phyloP scores from a whole-genome alignment of 2,329 filamentous ascomycete species.

The Dissoconium aciculare region DNA sequence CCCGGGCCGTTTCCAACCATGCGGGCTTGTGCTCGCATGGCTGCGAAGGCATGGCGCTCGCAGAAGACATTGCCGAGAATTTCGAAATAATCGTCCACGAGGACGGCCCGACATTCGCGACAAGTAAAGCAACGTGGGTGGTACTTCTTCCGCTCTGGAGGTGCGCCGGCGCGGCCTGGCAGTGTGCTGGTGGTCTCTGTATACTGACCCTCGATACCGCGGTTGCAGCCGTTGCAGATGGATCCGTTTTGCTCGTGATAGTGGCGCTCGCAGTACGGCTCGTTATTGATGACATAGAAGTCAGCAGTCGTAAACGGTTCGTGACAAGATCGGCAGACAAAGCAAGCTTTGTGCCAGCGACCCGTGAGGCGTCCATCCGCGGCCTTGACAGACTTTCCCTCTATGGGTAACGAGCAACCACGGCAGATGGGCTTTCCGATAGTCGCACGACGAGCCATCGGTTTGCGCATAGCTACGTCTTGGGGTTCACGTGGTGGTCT shows the following conservation, averaged over 20 bases:
- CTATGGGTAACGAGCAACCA: slow-evolving; percentile 62
- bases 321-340: slow-evolving; percentile 74
- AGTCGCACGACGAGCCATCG: slow-evolving; percentile 28
- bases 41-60: slow-evolving; percentile 61
- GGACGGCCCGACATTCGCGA: slow-evolving; percentile 55
- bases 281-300: slow-evolving; percentile 81
- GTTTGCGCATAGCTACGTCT: not conserved
- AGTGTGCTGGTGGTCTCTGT: slow-evolving; percentile 50
- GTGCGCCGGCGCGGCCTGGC: no score
- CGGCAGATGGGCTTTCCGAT: slow-evolving; percentile 58
- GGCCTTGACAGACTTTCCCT: slow-evolving; percentile 84
- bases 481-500: slow-evolving; percentile 11
- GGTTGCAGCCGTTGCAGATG: slow-evolving; percentile 62
- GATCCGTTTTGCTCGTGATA: slow-evolving; percentile 87
- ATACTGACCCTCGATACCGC: slow-evolving; percentile 86
- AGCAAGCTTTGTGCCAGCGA: slow-evolving; percentile 88
- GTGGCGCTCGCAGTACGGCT: slow-evolving; percentile 79
- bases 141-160: slow-evolving; percentile 58
- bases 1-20: slow-evolving; percentile 8
- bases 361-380: slow-evolving; percentile 84
- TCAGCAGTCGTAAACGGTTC: slow-evolving; percentile 72
- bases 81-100: slow-evolving; percentile 83
- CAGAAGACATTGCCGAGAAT: slow-evolving; percentile 68
- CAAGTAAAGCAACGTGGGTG: slow-evolving; percentile 81
- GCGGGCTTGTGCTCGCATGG: slow-evolving; percentile 19